Evolutionary conservation across 768 basidiomycete species (phyloP).

Genomic region (Boletellus ananiceps): DNA sequence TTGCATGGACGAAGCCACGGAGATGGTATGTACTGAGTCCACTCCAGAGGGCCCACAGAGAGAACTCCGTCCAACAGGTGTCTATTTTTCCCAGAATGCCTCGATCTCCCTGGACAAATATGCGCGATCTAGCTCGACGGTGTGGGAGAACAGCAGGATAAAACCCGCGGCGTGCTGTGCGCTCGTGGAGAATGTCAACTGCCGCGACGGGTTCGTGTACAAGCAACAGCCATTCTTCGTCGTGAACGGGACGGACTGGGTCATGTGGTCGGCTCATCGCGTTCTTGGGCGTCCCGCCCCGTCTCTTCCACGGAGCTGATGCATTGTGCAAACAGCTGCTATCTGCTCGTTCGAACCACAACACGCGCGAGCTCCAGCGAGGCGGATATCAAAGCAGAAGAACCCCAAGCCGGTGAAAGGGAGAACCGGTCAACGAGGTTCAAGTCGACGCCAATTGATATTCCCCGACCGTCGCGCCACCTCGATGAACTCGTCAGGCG

Average conservation of each 20-base stretch:
- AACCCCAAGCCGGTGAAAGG: not conserved
- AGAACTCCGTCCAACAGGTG: not conserved
- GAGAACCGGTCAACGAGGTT: not conserved
- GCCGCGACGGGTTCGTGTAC: not conserved
- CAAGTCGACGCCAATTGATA: not conserved
- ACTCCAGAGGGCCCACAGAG: not conserved
- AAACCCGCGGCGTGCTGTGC: not conserved
- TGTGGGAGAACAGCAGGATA: not conserved
- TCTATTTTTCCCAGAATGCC: not conserved
- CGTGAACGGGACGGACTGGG: not conserved
- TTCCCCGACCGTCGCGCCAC: not conserved
- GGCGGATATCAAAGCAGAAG: not conserved
- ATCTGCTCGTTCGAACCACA: no score
- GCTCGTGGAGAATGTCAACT: not conserved
- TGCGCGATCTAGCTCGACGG: not conserved
- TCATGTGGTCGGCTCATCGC: not conserved
- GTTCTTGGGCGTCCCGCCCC: not conserved
- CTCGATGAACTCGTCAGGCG: slow-evolving; percentile 15
- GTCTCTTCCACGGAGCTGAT: not conserved
- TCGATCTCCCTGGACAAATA: not conserved
- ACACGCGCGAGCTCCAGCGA: no score
- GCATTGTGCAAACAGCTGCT: not conserved
- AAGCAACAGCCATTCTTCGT: not conserved
- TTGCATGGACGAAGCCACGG: not conserved
- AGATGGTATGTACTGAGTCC: no score